A percentile compares a stretch with the other conserved stretches of the same genome.
Conservation (phyloP, 495 filamentous ascomycete species). For the Echria macrotheca region DNA sequence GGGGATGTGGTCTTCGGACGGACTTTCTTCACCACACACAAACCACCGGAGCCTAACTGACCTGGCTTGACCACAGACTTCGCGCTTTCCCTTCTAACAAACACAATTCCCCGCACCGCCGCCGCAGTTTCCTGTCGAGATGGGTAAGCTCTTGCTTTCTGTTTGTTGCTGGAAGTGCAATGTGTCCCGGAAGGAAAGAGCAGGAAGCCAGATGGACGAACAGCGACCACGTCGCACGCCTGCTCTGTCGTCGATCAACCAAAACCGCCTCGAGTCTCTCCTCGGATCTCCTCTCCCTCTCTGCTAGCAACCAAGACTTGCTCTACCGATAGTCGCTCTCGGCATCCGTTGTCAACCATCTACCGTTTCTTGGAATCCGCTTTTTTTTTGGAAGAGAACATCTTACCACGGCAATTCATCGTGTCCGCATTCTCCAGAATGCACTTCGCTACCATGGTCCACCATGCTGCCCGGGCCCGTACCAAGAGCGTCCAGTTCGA, state of each 20-base stretch:
- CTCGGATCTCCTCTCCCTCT: constrained; percentile 3
- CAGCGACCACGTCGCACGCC: constrained; percentile 19
- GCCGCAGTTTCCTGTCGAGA: constrained; percentile 27
- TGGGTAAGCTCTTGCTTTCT: constrained; percentile 45
- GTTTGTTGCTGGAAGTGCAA: constrained; percentile 23
- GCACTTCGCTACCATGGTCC: constrained; percentile 38
- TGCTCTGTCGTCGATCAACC: constrained; percentile 8
- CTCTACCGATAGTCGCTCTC: constrained; percentile 13
- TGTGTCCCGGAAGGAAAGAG: constrained; percentile 21
- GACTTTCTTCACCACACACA: constrained; percentile 2
- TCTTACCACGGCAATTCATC: constrained; percentile 34
- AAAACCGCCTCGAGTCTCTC: constrained; percentile 15
- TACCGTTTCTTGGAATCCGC: constrained; percentile 35
- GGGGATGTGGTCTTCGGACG: too few relatives aligned
- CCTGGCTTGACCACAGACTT: constrained; percentile 20
- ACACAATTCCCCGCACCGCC: constrained; percentile 7
- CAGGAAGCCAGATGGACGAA: constrained; percentile 24
- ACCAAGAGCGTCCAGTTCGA: constrained; percentile 45
- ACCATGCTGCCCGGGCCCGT: constrained; percentile 35
- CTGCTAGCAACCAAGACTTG: constrained; percentile 18
- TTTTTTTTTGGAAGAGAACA: constrained; percentile 22
- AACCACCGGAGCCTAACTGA: constrained; percentile 17
- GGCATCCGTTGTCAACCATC: constrained; percentile 22
- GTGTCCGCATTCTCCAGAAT: constrained; percentile 30
- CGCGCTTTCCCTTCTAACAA: constrained; percentile 23